phyloP scores from a whole-genome alignment of 768 basidiomycete species.

The Podaxis sp. region DNA sequence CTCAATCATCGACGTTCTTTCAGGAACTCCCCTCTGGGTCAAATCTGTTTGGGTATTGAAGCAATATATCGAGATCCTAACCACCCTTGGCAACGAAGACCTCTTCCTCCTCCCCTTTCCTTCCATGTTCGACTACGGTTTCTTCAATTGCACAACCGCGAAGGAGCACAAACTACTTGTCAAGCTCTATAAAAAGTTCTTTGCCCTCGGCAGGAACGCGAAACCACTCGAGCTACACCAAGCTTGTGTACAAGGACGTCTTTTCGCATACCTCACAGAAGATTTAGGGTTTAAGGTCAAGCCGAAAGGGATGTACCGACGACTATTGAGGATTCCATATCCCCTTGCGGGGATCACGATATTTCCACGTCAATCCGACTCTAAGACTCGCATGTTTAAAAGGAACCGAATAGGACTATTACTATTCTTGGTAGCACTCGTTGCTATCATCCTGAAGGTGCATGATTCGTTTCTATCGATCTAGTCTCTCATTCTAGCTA shows the following conservation, averaged over 20 bases:
- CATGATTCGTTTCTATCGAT: too few species aligned
- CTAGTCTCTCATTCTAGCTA: too few species aligned
- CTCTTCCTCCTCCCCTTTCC: conserved; percentile 13
- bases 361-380: too few species aligned
- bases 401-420: too few species aligned
- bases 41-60: conserved; percentile 39
- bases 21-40: background rate
- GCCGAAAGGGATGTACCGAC: conserved; percentile 25
- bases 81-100: conserved; percentile 9
- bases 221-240: conserved; percentile 36
- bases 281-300: conserved; percentile 20
- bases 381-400: too few species aligned
- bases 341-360: conserved; percentile 11
- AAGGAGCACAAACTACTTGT: conserved; percentile 27
- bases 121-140: conserved; percentile 34
- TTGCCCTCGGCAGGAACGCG: conserved; percentile 19
- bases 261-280: conserved; percentile 25
- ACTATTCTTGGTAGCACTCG: too few species aligned
- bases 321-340: conserved; percentile 32
- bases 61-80: conserved; percentile 20
- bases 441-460: too few species aligned
- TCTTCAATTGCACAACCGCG: conserved; percentile 30
- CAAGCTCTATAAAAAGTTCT: conserved; percentile 32
- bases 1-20: conserved; percentile 2
- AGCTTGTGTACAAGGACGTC: conserved; percentile 31